Percentiles rank a stretch among this genome's conserved stretches.
These are phyloP conservation scores for Xylaria sp. DNA, from an alignment of 2,329 filamentous ascomycete species.

Conservation along the genomic window DNA sequence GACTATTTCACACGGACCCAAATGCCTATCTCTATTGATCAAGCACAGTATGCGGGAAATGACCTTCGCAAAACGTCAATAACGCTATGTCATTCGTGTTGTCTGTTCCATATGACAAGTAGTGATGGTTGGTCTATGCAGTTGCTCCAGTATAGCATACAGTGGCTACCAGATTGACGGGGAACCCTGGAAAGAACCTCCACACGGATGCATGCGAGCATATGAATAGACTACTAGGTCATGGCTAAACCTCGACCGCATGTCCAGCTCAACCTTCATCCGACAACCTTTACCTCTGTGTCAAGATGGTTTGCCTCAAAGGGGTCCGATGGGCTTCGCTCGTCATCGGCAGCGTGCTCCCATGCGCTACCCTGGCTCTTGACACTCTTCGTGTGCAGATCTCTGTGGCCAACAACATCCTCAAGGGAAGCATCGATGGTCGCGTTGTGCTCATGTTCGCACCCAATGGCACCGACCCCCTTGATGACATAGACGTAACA, in stretches of 20 bases:
- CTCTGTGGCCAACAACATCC: slow-evolving; percentile 42
- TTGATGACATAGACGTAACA: slow-evolving; percentile 41
- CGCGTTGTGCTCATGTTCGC: slow-evolving; percentile 45
- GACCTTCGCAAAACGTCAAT: neutral
- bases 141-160: neutral
- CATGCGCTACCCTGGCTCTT: slow-evolving; percentile 12
- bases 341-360: slow-evolving; percentile 27
- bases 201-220: slow-evolving; percentile 8
- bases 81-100: neutral
- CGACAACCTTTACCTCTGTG: slow-evolving; percentile 3
- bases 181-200: neutral
- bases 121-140: neutral
- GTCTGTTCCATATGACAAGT: neutral
- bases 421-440: slow-evolving; percentile 37
- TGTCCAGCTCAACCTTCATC: neutral
- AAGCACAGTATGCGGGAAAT: slow-evolving; percentile 6
- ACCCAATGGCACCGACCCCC: slow-evolving; percentile 41
- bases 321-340: slow-evolving; percentile 31
- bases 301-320: slow-evolving; percentile 32
- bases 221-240: slow-evolving; percentile 14
- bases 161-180: slow-evolving; percentile 14
- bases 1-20: slow-evolving; percentile 2
- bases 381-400: slow-evolving; percentile 38
- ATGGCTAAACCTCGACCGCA: slow-evolving; percentile 4
- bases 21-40: neutral